phyloP scores from a whole-genome alignment of 805 yeast species.

The Kodamaea laetipori region DNA sequence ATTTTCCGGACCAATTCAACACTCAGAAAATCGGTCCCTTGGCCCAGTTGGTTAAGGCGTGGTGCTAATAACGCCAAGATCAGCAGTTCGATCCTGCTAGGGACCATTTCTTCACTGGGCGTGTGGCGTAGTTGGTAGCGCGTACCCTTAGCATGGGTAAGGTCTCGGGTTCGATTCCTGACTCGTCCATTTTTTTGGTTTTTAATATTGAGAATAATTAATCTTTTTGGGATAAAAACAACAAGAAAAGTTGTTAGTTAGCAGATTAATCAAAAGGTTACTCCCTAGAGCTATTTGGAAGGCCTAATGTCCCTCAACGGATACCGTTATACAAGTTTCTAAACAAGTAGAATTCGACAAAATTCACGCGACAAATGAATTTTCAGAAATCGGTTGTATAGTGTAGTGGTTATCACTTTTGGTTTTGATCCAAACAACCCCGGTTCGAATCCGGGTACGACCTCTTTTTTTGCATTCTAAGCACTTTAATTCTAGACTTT shows the following conservation, averaged over 20 bases:
- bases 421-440: conserved; percentile 83
- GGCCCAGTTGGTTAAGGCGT: conserved; percentile 63
- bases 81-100: conserved; percentile 49
- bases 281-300: too few relatives aligned
- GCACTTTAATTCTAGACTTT: background rate
- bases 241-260: too few relatives aligned
- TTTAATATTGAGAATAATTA: too few relatives aligned
- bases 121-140: conserved; percentile 86
- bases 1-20: too few relatives aligned
- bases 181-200: conserved; percentile 57
- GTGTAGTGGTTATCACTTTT: conserved; percentile 82
- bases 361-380: too few relatives aligned
- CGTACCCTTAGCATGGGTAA: conserved; percentile 80
- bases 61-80: conserved; percentile 58
- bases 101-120: conserved; percentile 36
- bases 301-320: too few relatives aligned
- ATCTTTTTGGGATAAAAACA: too few relatives aligned
- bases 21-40: conserved; percentile 41
- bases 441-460: conserved; percentile 87
- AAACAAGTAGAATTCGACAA: too few relatives aligned
- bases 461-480: conserved; percentile 41
- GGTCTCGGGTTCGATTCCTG: conserved; percentile 81
- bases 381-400: conserved; percentile 49
- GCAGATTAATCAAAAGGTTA: too few relatives aligned
- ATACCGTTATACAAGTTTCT: too few relatives aligned